Evolutionary conservation across 257 asterid species (phyloP), one percentile per base, ranked within the genome.

Genomic region (Hygrophila difformis): DNA sequence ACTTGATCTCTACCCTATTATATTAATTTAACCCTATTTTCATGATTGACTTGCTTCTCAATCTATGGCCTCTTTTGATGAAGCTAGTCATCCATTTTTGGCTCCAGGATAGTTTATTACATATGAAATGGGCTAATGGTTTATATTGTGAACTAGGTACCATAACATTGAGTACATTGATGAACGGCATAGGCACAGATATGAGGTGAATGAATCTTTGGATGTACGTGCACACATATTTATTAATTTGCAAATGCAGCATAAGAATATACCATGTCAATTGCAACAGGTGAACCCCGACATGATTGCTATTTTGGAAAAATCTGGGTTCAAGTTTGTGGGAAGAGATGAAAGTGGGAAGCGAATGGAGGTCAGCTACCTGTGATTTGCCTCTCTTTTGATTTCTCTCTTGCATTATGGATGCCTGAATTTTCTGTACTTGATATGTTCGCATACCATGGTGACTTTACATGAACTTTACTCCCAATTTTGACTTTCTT

Each of bases 131-230:
- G 57, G 40, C 45, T 59, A 28, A 70, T 40, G 39, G 39, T 37
- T 17, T 38, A 34, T 69, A 8, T 23, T 41, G 55, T 44, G 21
- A 50, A 45, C 51, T 55, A 87, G 95, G 74, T 87, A 87, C 66
- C 84, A 66, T 28, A 76, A 60, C 61, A 60, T 84, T 11, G 69
- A 83, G 15, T 65, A 76, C 51, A 88, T 87, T 61, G 88, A 87
- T 68, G 95, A 83, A 64, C 73, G 97, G 9, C 97, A 87, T 62
- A 76, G 97, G 44, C 97, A 87, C 70, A 78, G 95, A 81, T 83
- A 87, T 15, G 97, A 87, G 97, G 97, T 87, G 38, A 52, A 29
- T 40, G 40, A 31, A 16, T 31, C 26, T 51, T 36, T 51, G 42
- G 6, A 57, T 46, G 26, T 51, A 47, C 11, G 57, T 46, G 16